Base-by-base conservation (phyloP, 257 asterid genomes). In the Capsicum rhomboideum region DNA sequence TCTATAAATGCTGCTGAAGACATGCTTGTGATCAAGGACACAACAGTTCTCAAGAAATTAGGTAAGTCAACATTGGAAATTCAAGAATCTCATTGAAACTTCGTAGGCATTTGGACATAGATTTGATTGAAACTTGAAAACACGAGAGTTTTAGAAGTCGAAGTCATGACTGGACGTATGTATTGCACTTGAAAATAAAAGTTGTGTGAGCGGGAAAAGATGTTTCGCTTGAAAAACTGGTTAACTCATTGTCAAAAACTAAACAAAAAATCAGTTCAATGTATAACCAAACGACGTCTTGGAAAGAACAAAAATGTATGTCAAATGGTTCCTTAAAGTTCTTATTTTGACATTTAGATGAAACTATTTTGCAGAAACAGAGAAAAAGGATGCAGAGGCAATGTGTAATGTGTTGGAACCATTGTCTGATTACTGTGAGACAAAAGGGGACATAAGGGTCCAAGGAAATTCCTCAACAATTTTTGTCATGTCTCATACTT, bases 361-460 rank as follows among this genome's bases (percentile, higher is more conserved):
- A n/a, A 56, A 18, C 4, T 31, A n/a, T 61, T 21, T 46, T 77
- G 58, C 84, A 87, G 90, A 63, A 46, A 79, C 66, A 28, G 85
- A 80, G 84, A 81, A 50, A 23, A 49, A 20, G 84, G 84, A 75
- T 20, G 18, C 9, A 49, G 53, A 85, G 71, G 83, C 84, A 17
- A 50, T 80, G 20, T 88, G 91, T 88, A 72, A 81, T 16, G 29
- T 83, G n/a, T 53, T 78, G 59, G 85, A 79, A 42, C 85, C 84
- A n/a, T 61, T 79, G 74, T 86, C 90, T 20, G 92, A 90, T 82
- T 83, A 83, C 55, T 90, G 92, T 75, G 90, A 86, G 80, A 83
- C 88, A 37, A 68, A 52, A 63, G 91, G 91, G 46, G 90, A 90
- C 13, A 67, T 86, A 53, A 86, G 92, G 67, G 83, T 88, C 23